These are phyloP conservation scores for Geotrichum restrictum DNA, from an alignment of 1,139 yeast species.

Conservation along the genomic window DNA sequence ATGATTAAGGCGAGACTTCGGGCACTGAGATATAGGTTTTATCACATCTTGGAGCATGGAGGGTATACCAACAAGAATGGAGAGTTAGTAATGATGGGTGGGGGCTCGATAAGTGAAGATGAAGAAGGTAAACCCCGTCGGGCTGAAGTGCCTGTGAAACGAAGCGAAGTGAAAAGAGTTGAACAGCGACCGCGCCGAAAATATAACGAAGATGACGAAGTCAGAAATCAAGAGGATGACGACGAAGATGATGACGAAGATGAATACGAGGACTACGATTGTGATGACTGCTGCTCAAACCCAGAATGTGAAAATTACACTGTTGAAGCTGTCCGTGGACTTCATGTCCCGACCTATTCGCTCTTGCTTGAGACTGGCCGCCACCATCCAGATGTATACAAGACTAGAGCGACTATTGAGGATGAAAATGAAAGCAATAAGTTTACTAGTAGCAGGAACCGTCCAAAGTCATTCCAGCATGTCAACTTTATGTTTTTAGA, in stretches of 20 bases:
- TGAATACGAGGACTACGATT: slow-evolving; percentile 14
- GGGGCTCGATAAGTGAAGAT: neutral
- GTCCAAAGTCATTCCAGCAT: neutral
- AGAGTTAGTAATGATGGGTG: neutral
- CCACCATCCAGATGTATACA: slow-evolving; percentile 16
- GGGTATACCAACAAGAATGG: no score
- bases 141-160: neutral
- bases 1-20: neutral
- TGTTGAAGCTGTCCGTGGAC: slow-evolving; percentile 19
- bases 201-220: slow-evolving; percentile 19
- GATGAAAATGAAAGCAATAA: neutral
- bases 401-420: slow-evolving; percentile 12
- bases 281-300: slow-evolving; percentile 23
- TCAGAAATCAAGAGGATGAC: slow-evolving; percentile 19
- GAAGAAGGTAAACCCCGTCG: neutral
- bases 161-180: slow-evolving; percentile 10
- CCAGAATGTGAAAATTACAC: slow-evolving; percentile 24
- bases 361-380: slow-evolving; percentile 21
- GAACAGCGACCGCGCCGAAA: slow-evolving; percentile 6
- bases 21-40: neutral
- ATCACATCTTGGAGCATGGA: neutral
- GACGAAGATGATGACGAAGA: slow-evolving; percentile 21
- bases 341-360: slow-evolving; percentile 24
- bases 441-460: neutral
- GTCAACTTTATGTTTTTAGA: neutral